phyloP scores from a whole-genome alignment of 768 basidiomycete genomes.

The Mycena chlorophos region DNA sequence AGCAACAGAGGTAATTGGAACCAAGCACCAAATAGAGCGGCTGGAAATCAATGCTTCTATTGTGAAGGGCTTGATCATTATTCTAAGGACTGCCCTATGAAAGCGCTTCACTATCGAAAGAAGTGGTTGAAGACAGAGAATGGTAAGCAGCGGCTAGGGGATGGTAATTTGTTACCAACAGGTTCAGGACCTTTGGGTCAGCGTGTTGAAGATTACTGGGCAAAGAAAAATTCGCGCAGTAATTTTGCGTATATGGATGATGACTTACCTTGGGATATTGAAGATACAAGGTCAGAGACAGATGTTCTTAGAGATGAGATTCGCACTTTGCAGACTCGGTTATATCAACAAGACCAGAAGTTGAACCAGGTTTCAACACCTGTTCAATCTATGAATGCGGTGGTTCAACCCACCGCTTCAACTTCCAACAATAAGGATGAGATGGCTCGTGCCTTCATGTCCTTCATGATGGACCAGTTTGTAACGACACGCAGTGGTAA shows the following conservation, averaged over 20 bases:
- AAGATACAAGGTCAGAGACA: too few relatives aligned
- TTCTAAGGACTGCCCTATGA: not conserved
- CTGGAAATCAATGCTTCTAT: not conserved
- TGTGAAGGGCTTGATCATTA: not conserved
- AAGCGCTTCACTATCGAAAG: not conserved
- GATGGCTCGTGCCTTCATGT: too few relatives aligned
- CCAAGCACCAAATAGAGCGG: not conserved
- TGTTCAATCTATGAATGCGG: too few relatives aligned
- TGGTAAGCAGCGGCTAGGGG: not conserved
- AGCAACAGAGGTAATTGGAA: not conserved
- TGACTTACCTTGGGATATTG: too few relatives aligned
- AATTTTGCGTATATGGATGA: too few relatives aligned
- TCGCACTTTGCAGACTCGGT: too few relatives aligned
- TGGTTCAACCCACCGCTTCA: too few relatives aligned
- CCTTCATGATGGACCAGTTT: not conserved
- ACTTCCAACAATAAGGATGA: too few relatives aligned
- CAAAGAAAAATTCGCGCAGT: too few relatives aligned
- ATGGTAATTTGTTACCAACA: not conserved
- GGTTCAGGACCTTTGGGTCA: not conserved
- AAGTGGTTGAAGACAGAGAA: not conserved
- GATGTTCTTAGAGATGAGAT: too few relatives aligned
- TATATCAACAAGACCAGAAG: too few relatives aligned
- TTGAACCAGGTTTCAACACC: too few relatives aligned
- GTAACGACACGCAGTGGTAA: not conserved
- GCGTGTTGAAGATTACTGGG: not conserved